phyloP scores from a whole-genome alignment of 805 yeast species.

The Sugiyamaella marilandica region DNA sequence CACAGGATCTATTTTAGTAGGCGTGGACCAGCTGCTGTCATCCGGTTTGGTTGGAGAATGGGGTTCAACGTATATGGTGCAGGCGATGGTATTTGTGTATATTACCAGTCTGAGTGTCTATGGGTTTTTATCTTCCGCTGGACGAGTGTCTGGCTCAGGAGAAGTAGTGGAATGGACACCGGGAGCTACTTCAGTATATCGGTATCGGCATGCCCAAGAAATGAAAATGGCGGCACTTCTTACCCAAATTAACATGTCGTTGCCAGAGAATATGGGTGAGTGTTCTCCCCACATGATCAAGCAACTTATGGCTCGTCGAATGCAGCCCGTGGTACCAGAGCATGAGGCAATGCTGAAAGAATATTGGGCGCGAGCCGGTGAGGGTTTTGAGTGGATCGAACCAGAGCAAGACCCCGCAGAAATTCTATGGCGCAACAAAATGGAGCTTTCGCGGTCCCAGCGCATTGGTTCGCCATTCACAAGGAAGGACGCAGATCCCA shows the following conservation, averaged over 20 bases:
- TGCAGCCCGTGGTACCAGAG: constrained; percentile 46
- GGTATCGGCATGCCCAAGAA: constrained; percentile 65
- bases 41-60: constrained; percentile 40
- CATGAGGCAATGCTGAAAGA: constrained; percentile 69
- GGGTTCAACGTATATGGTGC: constrained; percentile 32
- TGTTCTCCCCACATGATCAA: constrained; percentile 29
- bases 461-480: constrained; percentile 22
- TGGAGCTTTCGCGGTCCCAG: constrained; percentile 23
- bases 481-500: constrained; percentile 8
- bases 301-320: constrained; percentile 31
- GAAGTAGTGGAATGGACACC: constrained; percentile 55
- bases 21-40: constrained; percentile 45
- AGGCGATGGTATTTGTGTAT: constrained; percentile 47
- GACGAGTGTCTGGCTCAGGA: constrained; percentile 49
- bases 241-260: constrained; percentile 56
- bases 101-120: constrained; percentile 45
- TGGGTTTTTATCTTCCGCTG: constrained; percentile 45
- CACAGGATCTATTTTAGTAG: constrained; percentile 36
- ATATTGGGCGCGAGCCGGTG: constrained; percentile 84
- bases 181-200: constrained; percentile 59
- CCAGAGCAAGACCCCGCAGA: constrained; percentile 90
- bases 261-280: constrained; percentile 40
- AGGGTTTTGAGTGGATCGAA: constrained; percentile 82
- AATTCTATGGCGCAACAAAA: constrained; percentile 29
- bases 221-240: constrained; percentile 60